These are phyloP conservation scores for Mycena crocata DNA, from an alignment of 768 basidiomycete species.

Conservation along the genomic window DNA sequence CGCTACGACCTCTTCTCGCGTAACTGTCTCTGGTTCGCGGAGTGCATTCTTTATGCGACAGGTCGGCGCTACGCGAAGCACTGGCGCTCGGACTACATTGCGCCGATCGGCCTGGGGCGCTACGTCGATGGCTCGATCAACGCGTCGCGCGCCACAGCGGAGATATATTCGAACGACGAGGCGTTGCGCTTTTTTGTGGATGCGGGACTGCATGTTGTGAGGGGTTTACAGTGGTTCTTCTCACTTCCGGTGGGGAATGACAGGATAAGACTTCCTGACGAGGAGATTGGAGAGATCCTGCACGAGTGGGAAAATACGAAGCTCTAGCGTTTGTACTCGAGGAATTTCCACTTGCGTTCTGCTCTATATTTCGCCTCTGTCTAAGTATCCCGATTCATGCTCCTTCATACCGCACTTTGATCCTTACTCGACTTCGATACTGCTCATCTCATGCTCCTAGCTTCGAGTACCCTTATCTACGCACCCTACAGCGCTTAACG, in stretches of 20 bases:
- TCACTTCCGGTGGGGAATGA: not conserved
- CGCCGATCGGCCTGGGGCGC: not conserved
- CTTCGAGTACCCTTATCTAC: too few relatives aligned
- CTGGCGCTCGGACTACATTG: not conserved
- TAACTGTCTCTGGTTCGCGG: conserved; percentile 13
- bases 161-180: not conserved
- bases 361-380: too few relatives aligned
- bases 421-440: too few relatives aligned
- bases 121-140: not conserved
- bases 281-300: conserved; percentile 11
- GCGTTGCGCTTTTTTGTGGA: not conserved
- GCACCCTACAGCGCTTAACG: too few relatives aligned
- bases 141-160: not conserved
- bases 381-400: too few relatives aligned
- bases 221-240: conserved; percentile 5
- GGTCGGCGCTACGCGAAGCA: conserved; percentile 14
- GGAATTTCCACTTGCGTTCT: too few relatives aligned
- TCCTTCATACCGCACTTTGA: too few relatives aligned
- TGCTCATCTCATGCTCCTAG: too few relatives aligned
- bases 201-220: not conserved
- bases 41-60: conserved; percentile 14
- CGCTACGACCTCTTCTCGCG: conserved; percentile 11
- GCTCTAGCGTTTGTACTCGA: too few relatives aligned
- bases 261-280: conserved; percentile 4
- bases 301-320: not conserved